Evolutionary conservation across 1,284 basidiomycete species (phyloP).

Genomic region (Fomitopsis pinicola): DNA sequence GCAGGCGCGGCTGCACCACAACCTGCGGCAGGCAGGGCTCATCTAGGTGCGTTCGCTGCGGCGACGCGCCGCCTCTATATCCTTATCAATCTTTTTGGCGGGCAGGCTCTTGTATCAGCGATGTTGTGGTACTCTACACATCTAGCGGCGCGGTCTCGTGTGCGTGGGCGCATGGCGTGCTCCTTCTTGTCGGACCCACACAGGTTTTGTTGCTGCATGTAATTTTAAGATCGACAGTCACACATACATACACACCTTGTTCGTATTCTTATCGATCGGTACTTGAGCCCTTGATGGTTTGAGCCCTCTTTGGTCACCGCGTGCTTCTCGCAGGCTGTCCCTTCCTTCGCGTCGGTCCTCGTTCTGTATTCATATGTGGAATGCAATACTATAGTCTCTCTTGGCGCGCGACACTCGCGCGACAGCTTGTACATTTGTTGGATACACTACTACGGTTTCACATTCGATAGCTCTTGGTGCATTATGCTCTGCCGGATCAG

Average conservation of each 20-base stretch:
- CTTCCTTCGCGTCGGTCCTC: neutral
- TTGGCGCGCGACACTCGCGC: too few relatives aligned
- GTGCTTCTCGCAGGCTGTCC: neutral
- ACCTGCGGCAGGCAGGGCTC: slow-evolving; percentile 63
- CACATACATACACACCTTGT: neutral
- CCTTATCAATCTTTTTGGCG: neutral
- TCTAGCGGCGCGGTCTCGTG: neutral
- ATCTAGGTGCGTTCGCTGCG: slow-evolving; percentile 12
- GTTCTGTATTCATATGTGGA: neutral
- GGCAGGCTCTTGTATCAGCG: neutral
- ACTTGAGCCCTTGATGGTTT: neutral
- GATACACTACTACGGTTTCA: neutral
- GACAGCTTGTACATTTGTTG: neutral
- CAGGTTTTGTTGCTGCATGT: slow-evolving; percentile 1
- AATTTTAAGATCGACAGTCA: neutral
- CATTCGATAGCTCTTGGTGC: neutral
- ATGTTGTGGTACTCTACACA: neutral
- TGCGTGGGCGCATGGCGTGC: neutral
- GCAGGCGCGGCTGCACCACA: slow-evolving; percentile 54
- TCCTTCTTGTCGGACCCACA: neutral
- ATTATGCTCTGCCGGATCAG: neutral
- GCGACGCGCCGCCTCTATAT: neutral
- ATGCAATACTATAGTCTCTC: neutral
- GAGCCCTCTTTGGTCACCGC: neutral
- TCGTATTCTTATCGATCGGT: neutral